Evolutionary conservation across 306 rosid genomes (phyloP), one percentile per base, ranked within the genome.

Genomic region (Vachellia pachyceras): DNA sequence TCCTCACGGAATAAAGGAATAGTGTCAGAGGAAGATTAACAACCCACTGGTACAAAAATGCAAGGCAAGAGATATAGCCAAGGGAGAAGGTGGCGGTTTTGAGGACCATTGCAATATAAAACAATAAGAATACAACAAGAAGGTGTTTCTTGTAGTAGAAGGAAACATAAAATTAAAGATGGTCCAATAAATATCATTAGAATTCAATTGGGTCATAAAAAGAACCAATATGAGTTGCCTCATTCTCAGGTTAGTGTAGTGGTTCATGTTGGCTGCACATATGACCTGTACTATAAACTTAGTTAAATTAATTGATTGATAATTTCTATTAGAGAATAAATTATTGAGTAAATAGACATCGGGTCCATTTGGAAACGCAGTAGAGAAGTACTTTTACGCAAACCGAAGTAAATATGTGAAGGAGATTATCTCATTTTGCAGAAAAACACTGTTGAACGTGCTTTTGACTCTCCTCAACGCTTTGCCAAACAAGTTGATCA

Each of bases 21-120:
- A 60, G 67, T n/a, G n/a, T 60, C 39, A 61, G 66, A 37, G 68
- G 78, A 81, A 75, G 77, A 84, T 76, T 75, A 87, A 82, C 87
- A 44, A 82, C 84, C 65, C 82, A 23, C 2, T 65, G 84, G 75
- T 82, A 61, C 69, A 82, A 78, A 75, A 84, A 70, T 50, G 60
- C n/a, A n/a, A n/a, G n/a, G n/a, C n/a, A n/a, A n/a, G n/a, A n/a
- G n/a, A 86, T 82, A 82, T 71, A 37, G 80, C 88, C 96, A 90
- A 89, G 81, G 90, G 80, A 89, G 91, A 90, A 85, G 95, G 89
- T 89, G 40, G 83, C n/a, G n/a, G n/a, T 87, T 44, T 84, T 89
- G 85, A 84, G 76, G 82, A 82, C 36, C 81, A 57, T 33, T 14
- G 64, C 20, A 42, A 80, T n/a, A n/a, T 17, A 69, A 69, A 73